Evolutionary conservation across 2,329 filamentous ascomycete genomes (phyloP).

Genomic region (Cladosporium oxysporum): DNA sequence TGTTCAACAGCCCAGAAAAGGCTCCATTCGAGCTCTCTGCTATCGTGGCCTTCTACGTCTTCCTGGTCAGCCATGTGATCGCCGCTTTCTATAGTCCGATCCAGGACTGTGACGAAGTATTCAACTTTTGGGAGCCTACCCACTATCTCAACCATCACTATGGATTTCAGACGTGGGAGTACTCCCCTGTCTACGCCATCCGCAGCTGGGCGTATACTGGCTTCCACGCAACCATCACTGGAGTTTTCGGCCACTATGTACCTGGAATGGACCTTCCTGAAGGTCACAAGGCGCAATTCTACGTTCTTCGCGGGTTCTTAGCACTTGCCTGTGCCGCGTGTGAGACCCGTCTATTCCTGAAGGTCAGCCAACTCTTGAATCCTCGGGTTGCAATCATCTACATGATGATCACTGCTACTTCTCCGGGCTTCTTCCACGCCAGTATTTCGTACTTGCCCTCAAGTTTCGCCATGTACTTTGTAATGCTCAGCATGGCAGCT

Average conservation of each 20-base stretch:
- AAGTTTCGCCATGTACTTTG: constrained; percentile 94
- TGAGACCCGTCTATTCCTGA: constrained; percentile 78
- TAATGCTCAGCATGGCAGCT: constrained; percentile 79
- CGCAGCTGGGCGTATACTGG: constrained; percentile 90
- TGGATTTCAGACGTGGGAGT: constrained; percentile 97
- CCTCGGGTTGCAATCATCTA: constrained; percentile 84
- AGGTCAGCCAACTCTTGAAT: constrained; percentile 74
- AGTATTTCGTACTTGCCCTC: constrained; percentile 85
- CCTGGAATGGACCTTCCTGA: constrained; percentile 15
- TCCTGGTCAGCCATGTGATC: constrained; percentile 70
- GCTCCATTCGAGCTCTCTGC: constrained; percentile 50
- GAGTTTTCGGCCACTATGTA: background rate
- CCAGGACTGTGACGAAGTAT: constrained; percentile 97
- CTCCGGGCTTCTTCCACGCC: constrained; percentile 91
- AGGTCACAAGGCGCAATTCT: constrained; percentile 65
- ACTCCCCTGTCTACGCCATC: constrained; percentile 91
- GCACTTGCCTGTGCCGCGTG: constrained; percentile 76
- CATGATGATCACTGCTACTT: constrained; percentile 72
- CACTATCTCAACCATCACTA: constrained; percentile 93
- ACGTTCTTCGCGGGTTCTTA: constrained; percentile 75
- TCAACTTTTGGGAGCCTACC: constrained; percentile 98
- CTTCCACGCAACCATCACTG: constrained; percentile 64
- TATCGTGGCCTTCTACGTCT: constrained; percentile 77
- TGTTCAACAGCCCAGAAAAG: constrained; percentile 2
- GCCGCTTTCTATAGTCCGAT: constrained; percentile 86